Evolutionary conservation across 2,329 filamentous ascomycete genomes (phyloP).

Genomic region (Xylaria polymorpha): DNA sequence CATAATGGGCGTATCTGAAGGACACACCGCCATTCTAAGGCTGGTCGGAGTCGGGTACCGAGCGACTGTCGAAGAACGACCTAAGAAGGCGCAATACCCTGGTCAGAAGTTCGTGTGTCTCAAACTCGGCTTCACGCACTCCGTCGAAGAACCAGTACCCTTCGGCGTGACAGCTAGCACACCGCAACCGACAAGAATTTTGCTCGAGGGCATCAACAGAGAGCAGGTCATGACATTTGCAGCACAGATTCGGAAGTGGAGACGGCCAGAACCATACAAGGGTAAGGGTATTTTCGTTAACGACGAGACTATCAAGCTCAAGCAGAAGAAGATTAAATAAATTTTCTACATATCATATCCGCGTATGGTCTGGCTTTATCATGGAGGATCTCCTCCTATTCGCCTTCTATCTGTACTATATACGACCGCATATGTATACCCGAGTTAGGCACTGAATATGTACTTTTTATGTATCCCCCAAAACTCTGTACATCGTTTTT

Average conservation of each 20-base stretch:
- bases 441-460: slow-evolving; percentile 41
- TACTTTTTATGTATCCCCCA: slow-evolving; percentile 44
- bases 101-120: slow-evolving; percentile 91
- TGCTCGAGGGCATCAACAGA: slow-evolving; percentile 89
- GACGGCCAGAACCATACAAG: slow-evolving; percentile 96
- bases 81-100: slow-evolving; percentile 77
- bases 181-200: slow-evolving; percentile 88
- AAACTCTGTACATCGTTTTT: slow-evolving; percentile 37
- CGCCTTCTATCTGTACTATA: slow-evolving; percentile 45
- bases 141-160: slow-evolving; percentile 89
- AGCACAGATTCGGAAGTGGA: slow-evolving; percentile 87
- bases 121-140: slow-evolving; percentile 97
- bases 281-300: slow-evolving; percentile 99
- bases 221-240: slow-evolving; percentile 92
- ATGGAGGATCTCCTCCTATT: slow-evolving; percentile 22
- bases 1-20: slow-evolving; percentile 94
- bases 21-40: slow-evolving; percentile 91
- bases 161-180: slow-evolving; percentile 85
- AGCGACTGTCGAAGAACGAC: slow-evolving; percentile 83
- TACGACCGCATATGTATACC: slow-evolving; percentile 43
- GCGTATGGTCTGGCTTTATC: slow-evolving; percentile 30
- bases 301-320: slow-evolving; percentile 96
- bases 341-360: slow-evolving; percentile 36
- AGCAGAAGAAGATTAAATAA: slow-evolving; percentile 97
- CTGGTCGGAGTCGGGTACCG: slow-evolving; percentile 96